Conservation (phyloP, 2,329 filamentous ascomycete species). For the Cladosporium halotolerans region DNA sequence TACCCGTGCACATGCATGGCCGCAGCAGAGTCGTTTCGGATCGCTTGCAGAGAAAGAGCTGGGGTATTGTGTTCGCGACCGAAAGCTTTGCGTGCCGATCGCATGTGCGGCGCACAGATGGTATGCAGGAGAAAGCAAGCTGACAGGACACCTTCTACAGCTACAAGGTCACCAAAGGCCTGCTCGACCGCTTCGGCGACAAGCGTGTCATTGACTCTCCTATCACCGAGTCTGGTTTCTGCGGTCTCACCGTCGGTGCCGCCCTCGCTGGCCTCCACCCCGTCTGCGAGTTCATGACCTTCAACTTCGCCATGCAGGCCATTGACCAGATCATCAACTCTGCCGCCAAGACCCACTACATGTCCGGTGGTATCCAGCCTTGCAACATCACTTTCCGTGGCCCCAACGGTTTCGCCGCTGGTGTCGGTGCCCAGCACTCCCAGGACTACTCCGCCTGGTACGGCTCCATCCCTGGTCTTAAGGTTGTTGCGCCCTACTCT, state of each 20-base stretch:
- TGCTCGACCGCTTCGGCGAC: constrained; percentile 93
- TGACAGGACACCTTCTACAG: constrained; percentile 31
- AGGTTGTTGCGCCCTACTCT: constrained; percentile 95
- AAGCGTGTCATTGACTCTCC: constrained; percentile 97
- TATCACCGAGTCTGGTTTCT: constrained; percentile 96
- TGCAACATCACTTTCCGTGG: constrained; percentile 99
- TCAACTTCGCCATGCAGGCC: constrained; percentile 99
- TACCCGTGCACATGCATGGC: neutral
- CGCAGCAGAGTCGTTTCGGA: neutral
- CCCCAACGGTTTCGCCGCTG: constrained; percentile 93
- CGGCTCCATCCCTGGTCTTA: constrained; percentile 92
- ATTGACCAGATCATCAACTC: constrained; percentile 99
- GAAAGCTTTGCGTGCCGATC: neutral
- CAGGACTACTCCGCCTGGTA: constrained; percentile 99
- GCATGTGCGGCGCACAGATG: neutral
- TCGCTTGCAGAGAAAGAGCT: too few relatives aligned
- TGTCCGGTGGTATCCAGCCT: constrained; percentile 98
- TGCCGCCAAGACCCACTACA: constrained; percentile 97
- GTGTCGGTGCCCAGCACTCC: constrained; percentile 95
- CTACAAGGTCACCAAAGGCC: constrained; percentile 98
- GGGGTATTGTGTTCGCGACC: neutral
- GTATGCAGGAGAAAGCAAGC: neutral
- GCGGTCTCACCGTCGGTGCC: constrained; percentile 87
- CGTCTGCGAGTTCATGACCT: constrained; percentile 99
- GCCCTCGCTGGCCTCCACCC: constrained; percentile 91